phyloP scores from a whole-genome alignment of 768 basidiomycete genomes.

The Panaeolus cyanescens region DNA sequence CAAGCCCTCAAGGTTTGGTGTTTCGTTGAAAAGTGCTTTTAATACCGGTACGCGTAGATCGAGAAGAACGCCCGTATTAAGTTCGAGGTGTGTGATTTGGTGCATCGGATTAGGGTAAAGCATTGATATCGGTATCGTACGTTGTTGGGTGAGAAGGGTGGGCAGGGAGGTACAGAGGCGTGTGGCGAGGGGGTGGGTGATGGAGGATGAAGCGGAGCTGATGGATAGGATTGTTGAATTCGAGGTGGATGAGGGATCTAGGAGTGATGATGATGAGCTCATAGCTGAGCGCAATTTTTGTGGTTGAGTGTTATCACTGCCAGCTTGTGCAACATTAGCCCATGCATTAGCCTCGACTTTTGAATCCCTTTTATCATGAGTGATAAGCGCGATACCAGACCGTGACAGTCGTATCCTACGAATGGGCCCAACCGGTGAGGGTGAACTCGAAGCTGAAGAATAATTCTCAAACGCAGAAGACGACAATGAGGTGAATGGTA shows the following conservation, averaged over 20 bases:
- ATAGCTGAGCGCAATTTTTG: background rate
- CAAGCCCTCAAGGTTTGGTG: conserved; percentile 23
- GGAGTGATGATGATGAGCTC: background rate
- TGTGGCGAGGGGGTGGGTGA: background rate
- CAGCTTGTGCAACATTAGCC: background rate
- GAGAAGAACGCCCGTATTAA: conserved; percentile 29
- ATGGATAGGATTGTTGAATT: conserved; percentile 16
- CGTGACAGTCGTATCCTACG: background rate
- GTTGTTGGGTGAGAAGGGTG: background rate
- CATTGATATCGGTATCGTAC: too few species aligned
- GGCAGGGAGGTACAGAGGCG: background rate
- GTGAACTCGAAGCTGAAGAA: background rate
- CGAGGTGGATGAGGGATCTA: background rate
- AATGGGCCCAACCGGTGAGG: conserved; percentile 1
- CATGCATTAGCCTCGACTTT: background rate
- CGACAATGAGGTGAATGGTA: conserved; percentile 12
- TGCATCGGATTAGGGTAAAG: conserved; percentile 4
- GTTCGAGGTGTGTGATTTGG: conserved; percentile 29
- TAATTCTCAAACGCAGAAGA: background rate
- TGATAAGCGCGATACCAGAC: background rate
- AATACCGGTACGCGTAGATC: conserved; percentile 22
- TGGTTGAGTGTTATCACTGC: background rate
- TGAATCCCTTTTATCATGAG: background rate
- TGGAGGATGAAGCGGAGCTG: conserved; percentile 23
- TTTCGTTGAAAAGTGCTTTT: conserved; percentile 17